Conservation (phyloP, 1,284 basidiomycete genomes). For the Cutaneotrichosporon dermatis region DNA sequence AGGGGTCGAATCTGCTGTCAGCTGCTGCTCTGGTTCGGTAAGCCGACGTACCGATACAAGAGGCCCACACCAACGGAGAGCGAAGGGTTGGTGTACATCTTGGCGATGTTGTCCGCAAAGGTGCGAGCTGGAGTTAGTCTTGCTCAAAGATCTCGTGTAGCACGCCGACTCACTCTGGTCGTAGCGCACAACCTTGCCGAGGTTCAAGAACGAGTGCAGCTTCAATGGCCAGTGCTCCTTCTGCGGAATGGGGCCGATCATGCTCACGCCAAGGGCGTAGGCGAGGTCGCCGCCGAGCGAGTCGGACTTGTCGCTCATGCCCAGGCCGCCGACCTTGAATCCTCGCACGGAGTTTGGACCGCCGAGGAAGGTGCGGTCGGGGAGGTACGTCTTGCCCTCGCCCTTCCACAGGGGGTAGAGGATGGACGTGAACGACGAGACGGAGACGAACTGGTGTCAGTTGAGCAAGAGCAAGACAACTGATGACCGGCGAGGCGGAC, state of each 20-base stretch:
- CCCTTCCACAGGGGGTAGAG: conserved; percentile 39
- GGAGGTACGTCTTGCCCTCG: conserved; percentile 54
- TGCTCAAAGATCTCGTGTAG: too few relatives aligned
- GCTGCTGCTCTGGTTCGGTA: not conserved
- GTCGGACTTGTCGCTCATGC: conserved; percentile 69
- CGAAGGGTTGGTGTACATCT: conserved; percentile 48
- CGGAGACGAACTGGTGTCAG: conserved; percentile 38
- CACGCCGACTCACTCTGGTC: conserved; percentile 54
- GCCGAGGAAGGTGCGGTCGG: conserved; percentile 87
- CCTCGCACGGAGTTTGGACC: conserved; percentile 85
- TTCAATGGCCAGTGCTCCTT: conserved; percentile 86
- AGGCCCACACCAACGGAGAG: conserved; percentile 81
- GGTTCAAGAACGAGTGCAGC: conserved; percentile 77
- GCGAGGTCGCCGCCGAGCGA: conserved; percentile 84
- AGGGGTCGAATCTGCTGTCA: conserved; percentile 37
- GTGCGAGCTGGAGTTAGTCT: conserved; percentile 37
- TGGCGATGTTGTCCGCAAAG: conserved; percentile 39
- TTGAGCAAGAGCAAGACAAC: too few relatives aligned
- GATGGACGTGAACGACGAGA: conserved; percentile 43
- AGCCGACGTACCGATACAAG: conserved; percentile 61
- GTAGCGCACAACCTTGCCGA: conserved; percentile 70
- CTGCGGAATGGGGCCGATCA: conserved; percentile 72
- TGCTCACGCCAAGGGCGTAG: conserved; percentile 75
- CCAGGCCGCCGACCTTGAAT: conserved; percentile 79
- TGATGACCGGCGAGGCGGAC: too few relatives aligned